Evolutionary conservation across 768 basidiomycete species (phyloP), one percentile per base, ranked within the genome.

Genomic region (Suillus sp.): DNA sequence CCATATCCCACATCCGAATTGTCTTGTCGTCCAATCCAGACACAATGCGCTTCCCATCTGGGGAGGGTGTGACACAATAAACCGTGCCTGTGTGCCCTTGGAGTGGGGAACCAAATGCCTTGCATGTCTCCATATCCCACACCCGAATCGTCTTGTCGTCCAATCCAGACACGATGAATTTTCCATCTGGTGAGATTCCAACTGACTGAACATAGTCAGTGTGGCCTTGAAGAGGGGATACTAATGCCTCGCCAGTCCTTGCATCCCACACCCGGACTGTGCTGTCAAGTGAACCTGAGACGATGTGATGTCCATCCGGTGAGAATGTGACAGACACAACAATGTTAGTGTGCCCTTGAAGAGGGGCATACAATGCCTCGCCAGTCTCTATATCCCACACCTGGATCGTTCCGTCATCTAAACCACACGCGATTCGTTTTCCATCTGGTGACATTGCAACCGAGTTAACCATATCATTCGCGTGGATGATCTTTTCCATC

Each of bases 291-390:
- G 47, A 48, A 1, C 74, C 72, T 0, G 75, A 74, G 6, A 69
- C 64, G 40, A 77, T 66, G 47, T 60, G 64, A 45, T 14, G 63
- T 9, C 75, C 74, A 20, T 75, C 74, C 0, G 59, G 32, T 2
- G 72, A 72, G 55, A 76, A 74, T 1, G 68, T 65, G 8, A 75
- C 27, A 43, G 74, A 67, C 13, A 1, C 2, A 14, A 48, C 6
- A 6, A 5, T 7, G 2, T 0, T 6, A n/a, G 35, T 42, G 10
- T 55, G 60, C 13, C 60, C 60, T 37, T n/a, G n/a, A n/a, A n/a
- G n/a, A n/a, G n/a, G n/a, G n/a, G n/a, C n/a, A n/a, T 25, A 13
- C 32, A 45, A 59, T 47, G 25, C 30, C 22, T 62, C 16, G 18
- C 37, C 58, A 22, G 45, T 50, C 18, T 60, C 30, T n/a, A 40